phyloP scores from a whole-genome alignment of 73 alveolate genomes.

The Diophrys appendiculata region DNA sequence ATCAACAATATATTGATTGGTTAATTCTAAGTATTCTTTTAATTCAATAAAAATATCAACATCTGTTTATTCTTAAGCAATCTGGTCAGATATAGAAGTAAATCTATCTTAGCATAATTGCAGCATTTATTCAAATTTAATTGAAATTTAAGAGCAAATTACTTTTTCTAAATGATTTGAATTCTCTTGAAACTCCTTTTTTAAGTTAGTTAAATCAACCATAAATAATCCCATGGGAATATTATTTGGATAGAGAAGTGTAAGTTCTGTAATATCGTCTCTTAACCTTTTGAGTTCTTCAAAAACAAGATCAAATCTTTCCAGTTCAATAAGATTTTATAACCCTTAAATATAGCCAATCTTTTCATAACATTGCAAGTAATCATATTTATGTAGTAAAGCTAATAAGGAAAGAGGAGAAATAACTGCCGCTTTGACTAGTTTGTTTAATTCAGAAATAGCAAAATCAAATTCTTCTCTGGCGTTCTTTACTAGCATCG shows the following conservation, averaged over 20 bases:
- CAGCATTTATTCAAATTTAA: slow-evolving; percentile 18
- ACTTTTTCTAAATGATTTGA: neutral
- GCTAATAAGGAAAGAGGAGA: slow-evolving; percentile 37
- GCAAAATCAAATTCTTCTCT: slow-evolving; percentile 17
- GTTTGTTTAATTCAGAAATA: slow-evolving; percentile 8
- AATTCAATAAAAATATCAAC: slow-evolving; percentile 25
- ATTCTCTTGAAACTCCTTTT: slow-evolving; percentile 15
- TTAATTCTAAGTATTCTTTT: slow-evolving; percentile 25
- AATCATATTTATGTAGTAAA: slow-evolving; percentile 28
- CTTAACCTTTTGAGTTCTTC: slow-evolving; percentile 19
- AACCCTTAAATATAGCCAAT: neutral
- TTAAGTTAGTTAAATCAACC: slow-evolving; percentile 11
- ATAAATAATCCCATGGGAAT: slow-evolving; percentile 22
- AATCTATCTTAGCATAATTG: slow-evolving; percentile 9
- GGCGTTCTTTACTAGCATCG: neutral
- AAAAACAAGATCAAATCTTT: slow-evolving; percentile 23
- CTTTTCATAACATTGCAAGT: neutral
- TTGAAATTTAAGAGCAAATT: slow-evolving; percentile 16
- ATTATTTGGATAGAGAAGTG: slow-evolving; percentile 9
- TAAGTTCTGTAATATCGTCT: slow-evolving; percentile 18
- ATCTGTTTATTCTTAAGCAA: neutral
- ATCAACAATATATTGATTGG: slow-evolving; percentile 16
- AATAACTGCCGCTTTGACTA: slow-evolving; percentile 7
- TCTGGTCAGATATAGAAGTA: neutral
- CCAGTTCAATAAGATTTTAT: neutral